These are phyloP conservation scores for Mycena capillaripes DNA, from an alignment of 768 basidiomycete genomes.

Conservation along the genomic window DNA sequence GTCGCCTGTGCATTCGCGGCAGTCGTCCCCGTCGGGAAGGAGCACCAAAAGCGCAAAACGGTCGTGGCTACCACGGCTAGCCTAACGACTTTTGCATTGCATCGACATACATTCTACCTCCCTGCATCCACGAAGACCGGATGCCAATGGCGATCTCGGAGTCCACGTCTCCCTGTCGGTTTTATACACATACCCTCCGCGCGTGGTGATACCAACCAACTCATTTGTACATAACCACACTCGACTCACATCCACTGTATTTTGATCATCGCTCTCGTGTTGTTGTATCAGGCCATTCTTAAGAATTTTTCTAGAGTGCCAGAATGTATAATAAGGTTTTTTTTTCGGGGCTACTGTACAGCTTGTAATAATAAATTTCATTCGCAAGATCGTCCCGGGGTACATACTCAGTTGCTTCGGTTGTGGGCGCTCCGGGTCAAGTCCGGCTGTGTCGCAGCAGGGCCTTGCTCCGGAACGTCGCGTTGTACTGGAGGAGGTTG, in stretches of 20 bases:
- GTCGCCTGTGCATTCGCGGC: conserved; percentile 38
- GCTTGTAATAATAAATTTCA: conserved; percentile 13
- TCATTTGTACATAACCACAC: conserved; percentile 10
- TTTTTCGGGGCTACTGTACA: conserved; percentile 20
- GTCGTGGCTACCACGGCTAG: conserved; percentile 37
- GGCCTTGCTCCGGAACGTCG: conserved; percentile 94
- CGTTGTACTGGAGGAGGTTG: conserved; percentile 94
- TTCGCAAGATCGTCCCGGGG: no score
- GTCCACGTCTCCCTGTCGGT: not conserved
- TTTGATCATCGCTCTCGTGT: not conserved
- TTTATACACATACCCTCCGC: not conserved
- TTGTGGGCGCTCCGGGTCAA: no score
- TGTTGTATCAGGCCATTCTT: conserved; percentile 6
- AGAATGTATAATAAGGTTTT: conserved; percentile 20
- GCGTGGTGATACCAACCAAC: conserved; percentile 19
- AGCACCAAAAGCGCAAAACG: conserved; percentile 38
- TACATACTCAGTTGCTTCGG: no score
- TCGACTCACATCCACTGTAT: conserved; percentile 8
- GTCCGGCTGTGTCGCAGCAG: conserved; percentile 79
- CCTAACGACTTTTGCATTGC: not conserved
- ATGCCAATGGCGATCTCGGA: not conserved
- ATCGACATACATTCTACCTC: no score
- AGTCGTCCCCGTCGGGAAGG: conserved; percentile 39
- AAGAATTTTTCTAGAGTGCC: not conserved
- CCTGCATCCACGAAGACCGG: conserved; percentile 1